Percentiles rank a stretch among this genome's conserved stretches.
phyloP scores from a whole-genome alignment of 148 eudicot species.

The Fallopia convolvulus region DNA sequence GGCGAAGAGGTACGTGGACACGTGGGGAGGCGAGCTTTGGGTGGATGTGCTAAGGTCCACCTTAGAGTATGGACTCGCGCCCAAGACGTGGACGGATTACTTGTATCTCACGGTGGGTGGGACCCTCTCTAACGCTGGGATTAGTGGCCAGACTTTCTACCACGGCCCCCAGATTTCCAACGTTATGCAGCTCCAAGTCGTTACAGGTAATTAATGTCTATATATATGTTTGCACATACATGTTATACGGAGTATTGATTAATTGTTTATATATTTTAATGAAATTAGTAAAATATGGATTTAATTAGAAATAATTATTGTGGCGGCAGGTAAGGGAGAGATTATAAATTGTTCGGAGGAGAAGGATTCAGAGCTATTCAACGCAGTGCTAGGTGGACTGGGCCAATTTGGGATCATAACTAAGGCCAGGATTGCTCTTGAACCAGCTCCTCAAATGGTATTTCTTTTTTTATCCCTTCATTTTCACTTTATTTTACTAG shows the following conservation, averaged over 20 bases:
- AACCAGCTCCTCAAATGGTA: conserved; percentile 71
- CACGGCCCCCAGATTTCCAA: conserved; percentile 92
- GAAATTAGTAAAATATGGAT: too few species aligned
- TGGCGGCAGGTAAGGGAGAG: conserved; percentile 70
- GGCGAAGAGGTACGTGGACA: conserved; percentile 47
- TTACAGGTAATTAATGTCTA: conserved; percentile 74
- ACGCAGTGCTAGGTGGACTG: conserved; percentile 75
- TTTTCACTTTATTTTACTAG: too few species aligned
- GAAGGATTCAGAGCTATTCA: conserved; percentile 63
- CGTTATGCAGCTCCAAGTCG: conserved; percentile 68
- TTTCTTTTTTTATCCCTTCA: neutral
- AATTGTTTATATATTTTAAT: too few species aligned
- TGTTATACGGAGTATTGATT: too few species aligned
- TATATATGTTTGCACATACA: too few species aligned
- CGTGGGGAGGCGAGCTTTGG: conserved; percentile 76
- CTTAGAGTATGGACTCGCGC: conserved; percentile 60
- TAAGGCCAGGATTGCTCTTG: conserved; percentile 58
- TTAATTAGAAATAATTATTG: too few species aligned
- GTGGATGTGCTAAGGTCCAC: conserved; percentile 51
- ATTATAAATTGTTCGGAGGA: conserved; percentile 48
- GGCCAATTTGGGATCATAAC: conserved; percentile 89
- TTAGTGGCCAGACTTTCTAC: conserved; percentile 80
- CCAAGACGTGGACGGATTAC: conserved; percentile 93
- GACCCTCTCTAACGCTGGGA: conserved; percentile 82
- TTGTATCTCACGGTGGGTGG: conserved; percentile 79